A percentile compares a stretch with the other conserved stretches of the same genome.
These are phyloP conservation scores for Emergomyces africanus DNA, from an alignment of 2,329 filamentous ascomycete genomes.

Conservation along the genomic window DNA sequence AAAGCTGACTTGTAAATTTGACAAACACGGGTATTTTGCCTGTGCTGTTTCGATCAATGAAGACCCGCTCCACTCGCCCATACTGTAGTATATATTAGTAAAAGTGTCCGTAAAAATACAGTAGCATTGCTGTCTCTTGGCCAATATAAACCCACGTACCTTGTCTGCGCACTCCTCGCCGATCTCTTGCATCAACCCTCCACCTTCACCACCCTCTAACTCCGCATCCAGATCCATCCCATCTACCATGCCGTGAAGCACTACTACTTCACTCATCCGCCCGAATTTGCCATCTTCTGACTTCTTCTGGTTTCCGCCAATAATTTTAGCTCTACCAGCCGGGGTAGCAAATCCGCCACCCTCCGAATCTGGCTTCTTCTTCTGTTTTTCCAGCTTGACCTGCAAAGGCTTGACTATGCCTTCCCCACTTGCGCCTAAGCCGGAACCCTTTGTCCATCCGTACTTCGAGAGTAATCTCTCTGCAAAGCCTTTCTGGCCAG, in stretches of 20 bases:
- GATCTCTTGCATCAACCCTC: conserved; percentile 75
- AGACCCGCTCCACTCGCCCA: conserved; percentile 67
- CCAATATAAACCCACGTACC: conserved; percentile 26
- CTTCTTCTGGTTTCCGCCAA: conserved; percentile 55
- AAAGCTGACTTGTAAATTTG: conserved; percentile 77
- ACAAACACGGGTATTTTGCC: conserved; percentile 63
- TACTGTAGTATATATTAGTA: conserved; percentile 41
- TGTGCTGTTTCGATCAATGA: conserved; percentile 51
- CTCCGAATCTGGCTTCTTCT: conserved; percentile 64
- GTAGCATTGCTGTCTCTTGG: neutral
- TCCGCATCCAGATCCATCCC: conserved; percentile 72
- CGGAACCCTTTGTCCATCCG: conserved; percentile 80
- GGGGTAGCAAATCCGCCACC: conserved; percentile 65
- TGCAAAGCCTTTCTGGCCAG: conserved; percentile 74
- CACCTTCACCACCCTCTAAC: conserved; percentile 48
- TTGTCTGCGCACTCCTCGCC: conserved; percentile 84
- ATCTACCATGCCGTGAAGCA: conserved; percentile 73
- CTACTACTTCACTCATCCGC: conserved; percentile 67
- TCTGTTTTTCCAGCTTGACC: conserved; percentile 74
- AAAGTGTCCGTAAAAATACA: neutral
- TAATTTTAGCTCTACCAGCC: conserved; percentile 60
- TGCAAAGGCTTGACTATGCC: conserved; percentile 78
- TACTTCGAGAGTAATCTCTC: conserved; percentile 85
- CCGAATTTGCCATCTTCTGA: conserved; percentile 48
- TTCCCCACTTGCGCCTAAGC: conserved; percentile 66